Conservation (phyloP, 805 yeast genomes). For the Danielozyma ontarioensis region DNA sequence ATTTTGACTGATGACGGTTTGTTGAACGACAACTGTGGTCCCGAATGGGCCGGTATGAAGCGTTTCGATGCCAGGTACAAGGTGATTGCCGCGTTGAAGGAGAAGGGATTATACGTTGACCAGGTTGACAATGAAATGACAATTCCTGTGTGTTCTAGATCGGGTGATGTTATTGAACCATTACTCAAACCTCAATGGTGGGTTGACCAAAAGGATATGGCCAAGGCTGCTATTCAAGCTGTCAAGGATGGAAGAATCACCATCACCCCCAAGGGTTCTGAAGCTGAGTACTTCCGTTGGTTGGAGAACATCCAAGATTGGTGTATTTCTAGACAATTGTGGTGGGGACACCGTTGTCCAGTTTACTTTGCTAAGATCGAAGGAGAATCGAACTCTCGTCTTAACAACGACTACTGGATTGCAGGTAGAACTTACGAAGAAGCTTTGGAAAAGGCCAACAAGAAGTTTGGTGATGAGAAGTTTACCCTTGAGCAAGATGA, state of each 20-base stretch:
- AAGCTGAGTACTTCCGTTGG: conserved; percentile 94
- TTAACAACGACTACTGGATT: conserved; percentile 77
- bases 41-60: conserved; percentile 80
- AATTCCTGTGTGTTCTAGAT: conserved; percentile 89
- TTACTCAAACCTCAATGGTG: conserved; percentile 99
- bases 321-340: conserved; percentile 92
- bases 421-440: conserved; percentile 82
- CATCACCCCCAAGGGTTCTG: conserved; percentile 84
- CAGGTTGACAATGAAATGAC: conserved; percentile 95
- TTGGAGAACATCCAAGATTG: conserved; percentile 94
- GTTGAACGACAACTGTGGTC: conserved; percentile 86
- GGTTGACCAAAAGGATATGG: conserved; percentile 90
- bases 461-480: conserved; percentile 63
- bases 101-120: conserved; percentile 68
- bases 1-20: conserved; percentile 89
- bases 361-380: conserved; percentile 83
- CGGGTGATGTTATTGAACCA: conserved; percentile 97
- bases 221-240: conserved; percentile 78
- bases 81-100: conserved; percentile 78
- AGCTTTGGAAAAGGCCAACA: conserved; percentile 76
- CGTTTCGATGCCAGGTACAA: conserved; percentile 88
- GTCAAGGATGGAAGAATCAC: conserved; percentile 77
- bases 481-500: conserved; percentile 90
- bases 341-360: conserved; percentile 99
- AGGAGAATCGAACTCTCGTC: conserved; percentile 59